These are phyloP conservation scores for Fusarium torulosum DNA, from an alignment of 2,329 filamentous ascomycete species.

Conservation along the genomic window DNA sequence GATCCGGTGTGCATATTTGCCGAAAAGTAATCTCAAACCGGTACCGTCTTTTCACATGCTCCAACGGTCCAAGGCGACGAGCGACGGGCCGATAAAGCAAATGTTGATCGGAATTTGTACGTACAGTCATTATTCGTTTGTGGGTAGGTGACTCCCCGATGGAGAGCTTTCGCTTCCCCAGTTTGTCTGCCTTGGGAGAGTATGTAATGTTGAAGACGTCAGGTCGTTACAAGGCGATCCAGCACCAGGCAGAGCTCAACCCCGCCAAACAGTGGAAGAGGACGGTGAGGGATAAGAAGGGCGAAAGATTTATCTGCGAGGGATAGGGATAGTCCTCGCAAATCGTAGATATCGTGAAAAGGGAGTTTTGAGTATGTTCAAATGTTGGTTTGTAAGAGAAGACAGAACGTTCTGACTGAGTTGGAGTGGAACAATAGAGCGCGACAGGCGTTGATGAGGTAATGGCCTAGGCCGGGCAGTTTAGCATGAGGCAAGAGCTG, in stretches of 20 bases:
- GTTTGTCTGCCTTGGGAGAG: conserved; percentile 59
- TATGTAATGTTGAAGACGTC: conserved; percentile 54
- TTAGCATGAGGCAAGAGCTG: conserved; percentile 42
- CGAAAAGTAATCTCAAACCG: neutral
- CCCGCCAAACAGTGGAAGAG: conserved; percentile 49
- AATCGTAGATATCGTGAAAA: conserved; percentile 21
- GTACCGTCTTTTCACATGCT: conserved; percentile 18
- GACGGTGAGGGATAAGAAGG: conserved; percentile 25
- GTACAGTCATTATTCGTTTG: conserved; percentile 73
- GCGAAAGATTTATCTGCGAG: conserved; percentile 17
- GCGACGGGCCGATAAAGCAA: neutral
- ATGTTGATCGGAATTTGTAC: conserved; percentile 48
- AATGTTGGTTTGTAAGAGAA: conserved; percentile 32
- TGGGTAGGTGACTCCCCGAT: conserved; percentile 68
- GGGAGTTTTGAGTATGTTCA: conserved; percentile 22
- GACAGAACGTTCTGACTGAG: conserved; percentile 24
- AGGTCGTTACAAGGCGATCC: conserved; percentile 45
- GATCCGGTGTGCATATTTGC: neutral
- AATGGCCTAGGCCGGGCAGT: conserved; percentile 40
- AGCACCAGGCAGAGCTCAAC: conserved; percentile 56
- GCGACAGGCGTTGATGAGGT: conserved; percentile 48
- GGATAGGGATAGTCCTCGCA: conserved; percentile 33
- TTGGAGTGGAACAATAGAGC: conserved; percentile 28
- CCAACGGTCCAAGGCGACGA: neutral
- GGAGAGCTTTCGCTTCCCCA: conserved; percentile 77